Percentiles rank a stretch among this genome's conserved stretches.
phyloP scores from a whole-genome alignment of 2,329 filamentous ascomycete genomes.

The Ramichloridium luteum region DNA sequence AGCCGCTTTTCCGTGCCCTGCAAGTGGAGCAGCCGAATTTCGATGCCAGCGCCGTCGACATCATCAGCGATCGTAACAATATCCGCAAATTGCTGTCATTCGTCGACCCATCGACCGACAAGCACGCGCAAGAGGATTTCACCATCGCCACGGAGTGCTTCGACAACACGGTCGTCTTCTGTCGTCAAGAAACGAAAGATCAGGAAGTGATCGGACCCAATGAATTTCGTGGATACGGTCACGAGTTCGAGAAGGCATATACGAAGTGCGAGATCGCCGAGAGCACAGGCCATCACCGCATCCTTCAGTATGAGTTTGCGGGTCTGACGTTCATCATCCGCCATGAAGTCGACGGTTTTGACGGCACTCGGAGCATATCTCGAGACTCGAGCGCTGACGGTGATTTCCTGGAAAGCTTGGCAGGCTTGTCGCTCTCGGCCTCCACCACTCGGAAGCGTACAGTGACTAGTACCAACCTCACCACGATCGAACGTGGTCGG shows the following conservation, averaged over 20 bases:
- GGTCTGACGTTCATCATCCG: not conserved
- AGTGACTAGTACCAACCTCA: not conserved
- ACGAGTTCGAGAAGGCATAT: conserved; percentile 35
- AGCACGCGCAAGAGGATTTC: conserved; percentile 25
- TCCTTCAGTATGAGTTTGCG: conserved; percentile 29
- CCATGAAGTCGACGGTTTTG: not conserved
- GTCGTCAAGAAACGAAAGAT: conserved; percentile 1
- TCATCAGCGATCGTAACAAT: conserved; percentile 38
- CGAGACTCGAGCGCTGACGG: not conserved
- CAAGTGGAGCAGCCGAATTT: conserved; percentile 29
- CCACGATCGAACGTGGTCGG: conserved; percentile 18
- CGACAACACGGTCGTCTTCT: not conserved
- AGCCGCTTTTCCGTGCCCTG: conserved; percentile 37
- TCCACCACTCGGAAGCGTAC: not conserved
- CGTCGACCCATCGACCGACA: conserved; percentile 21
- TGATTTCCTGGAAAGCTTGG: not conserved
- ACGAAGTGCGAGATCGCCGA: conserved; percentile 25
- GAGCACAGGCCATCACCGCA: conserved; percentile 36
- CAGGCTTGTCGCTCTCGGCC: not conserved
- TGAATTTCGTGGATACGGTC: conserved; percentile 33
- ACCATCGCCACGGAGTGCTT: conserved; percentile 32
- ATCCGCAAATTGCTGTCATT: conserved; percentile 39
- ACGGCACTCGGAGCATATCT: not conserved
- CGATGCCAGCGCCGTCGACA: conserved; percentile 28
- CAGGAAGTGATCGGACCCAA: conserved; percentile 21